Percentiles rank a stretch among this genome's conserved stretches.
Conservation (phyloP, 257 asterid genomes). For the Solanum piurae region DNA sequence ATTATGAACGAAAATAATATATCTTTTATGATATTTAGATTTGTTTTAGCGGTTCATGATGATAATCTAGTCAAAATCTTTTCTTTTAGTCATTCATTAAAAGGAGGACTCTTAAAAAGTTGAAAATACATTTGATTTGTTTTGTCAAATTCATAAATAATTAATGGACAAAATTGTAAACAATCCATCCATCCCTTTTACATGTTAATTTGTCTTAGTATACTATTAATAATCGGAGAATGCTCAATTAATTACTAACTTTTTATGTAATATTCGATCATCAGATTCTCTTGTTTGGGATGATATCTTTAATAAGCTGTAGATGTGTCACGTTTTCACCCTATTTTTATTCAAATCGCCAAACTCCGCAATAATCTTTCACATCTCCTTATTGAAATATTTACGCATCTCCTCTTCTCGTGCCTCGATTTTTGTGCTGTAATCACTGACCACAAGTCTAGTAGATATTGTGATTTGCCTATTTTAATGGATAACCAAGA, state of each 20-base stretch:
- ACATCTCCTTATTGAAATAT: not conserved
- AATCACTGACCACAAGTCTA: not conserved
- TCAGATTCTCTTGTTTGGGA: fast-evolving
- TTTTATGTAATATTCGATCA: fast-evolving
- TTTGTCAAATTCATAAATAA: not conserved
- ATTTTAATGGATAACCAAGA: not conserved
- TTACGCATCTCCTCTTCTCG: fast-evolving
- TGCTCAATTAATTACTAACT: not conserved
- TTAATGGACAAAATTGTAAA: not conserved
- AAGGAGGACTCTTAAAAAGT: not conserved
- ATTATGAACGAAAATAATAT: no score
- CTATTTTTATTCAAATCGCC: fast-evolving
- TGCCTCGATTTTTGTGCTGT: not conserved
- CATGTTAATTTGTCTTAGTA: not conserved
- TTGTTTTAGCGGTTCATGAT: not conserved
- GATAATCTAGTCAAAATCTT: no score
- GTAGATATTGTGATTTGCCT: not conserved
- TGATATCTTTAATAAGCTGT: fast-evolving
- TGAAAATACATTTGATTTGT: not conserved
- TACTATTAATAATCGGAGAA: no score
- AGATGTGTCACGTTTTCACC: not conserved
- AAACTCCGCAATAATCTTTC: no score
- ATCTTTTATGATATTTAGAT: not conserved
- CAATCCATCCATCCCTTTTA: not conserved
- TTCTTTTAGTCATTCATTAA: not conserved